These are phyloP conservation scores for Tricharina praecox DNA, from an alignment of 495 filamentous ascomycete genomes.

Conservation along the genomic window DNA sequence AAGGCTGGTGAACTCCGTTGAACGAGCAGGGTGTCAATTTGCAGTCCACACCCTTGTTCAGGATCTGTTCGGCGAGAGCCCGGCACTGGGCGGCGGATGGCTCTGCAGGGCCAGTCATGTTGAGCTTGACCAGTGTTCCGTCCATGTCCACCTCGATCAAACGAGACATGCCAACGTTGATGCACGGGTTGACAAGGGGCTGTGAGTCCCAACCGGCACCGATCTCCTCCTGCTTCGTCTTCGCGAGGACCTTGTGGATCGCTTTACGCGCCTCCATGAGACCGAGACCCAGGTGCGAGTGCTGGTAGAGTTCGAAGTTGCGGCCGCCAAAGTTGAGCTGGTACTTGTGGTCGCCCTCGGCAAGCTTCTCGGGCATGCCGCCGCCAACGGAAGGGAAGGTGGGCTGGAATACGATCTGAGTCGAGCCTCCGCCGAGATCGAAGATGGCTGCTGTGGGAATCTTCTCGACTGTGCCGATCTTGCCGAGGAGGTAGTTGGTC, in stretches of 20 bases:
- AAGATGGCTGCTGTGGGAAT: conserved; percentile 84
- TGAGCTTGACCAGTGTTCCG: conserved; percentile 41
- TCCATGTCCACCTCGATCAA: conserved; percentile 50
- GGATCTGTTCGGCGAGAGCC: conserved; percentile 69
- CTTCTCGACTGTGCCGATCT: conserved; percentile 84
- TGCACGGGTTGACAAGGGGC: conserved; percentile 75
- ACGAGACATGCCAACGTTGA: conserved; percentile 58
- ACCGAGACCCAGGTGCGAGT: conserved; percentile 93
- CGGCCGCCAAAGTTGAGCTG: conserved; percentile 76
- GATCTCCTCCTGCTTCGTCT: conserved; percentile 25
- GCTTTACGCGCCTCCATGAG: conserved; percentile 84
- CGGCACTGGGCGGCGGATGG: conserved; percentile 75
- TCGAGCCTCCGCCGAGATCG: conserved; percentile 89
- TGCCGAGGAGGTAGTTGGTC: conserved; percentile 91
- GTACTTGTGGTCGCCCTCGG: conserved; percentile 92
- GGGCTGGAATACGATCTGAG: conserved; percentile 94
- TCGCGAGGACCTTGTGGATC: conserved; percentile 50
- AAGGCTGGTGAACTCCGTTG: conserved; percentile 89
- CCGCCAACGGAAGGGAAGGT: conserved; percentile 53
- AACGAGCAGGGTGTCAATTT: conserved; percentile 82
- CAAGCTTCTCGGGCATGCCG: conserved; percentile 76
- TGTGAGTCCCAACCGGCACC: conserved; percentile 36
- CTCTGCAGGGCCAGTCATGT: conserved; percentile 68
- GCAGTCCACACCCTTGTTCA: conserved; percentile 74
- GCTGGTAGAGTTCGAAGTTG: conserved; percentile 88